Conservation (phyloP, 345 rosid species). For the Hypericum androsaemum region DNA sequence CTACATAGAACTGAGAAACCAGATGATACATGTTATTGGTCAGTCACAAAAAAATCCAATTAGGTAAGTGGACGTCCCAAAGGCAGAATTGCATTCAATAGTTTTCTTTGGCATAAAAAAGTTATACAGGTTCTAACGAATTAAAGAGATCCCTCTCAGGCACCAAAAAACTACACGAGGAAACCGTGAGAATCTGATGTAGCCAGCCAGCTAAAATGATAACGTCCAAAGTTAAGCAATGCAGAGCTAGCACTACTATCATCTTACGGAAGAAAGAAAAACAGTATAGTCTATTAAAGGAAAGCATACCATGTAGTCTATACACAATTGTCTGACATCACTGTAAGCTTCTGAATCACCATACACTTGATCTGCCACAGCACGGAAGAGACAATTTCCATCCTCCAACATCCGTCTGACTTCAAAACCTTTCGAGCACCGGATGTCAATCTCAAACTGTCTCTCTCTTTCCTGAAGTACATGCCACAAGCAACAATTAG, state of each 20-base stretch:
- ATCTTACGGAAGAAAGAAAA: conserved; percentile 2
- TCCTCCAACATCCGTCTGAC: conserved; percentile 93
- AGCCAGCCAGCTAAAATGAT: too few species aligned
- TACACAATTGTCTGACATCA: conserved; percentile 79
- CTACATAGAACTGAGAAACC: too few species aligned
- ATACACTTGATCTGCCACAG: conserved; percentile 96
- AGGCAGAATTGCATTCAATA: too few species aligned
- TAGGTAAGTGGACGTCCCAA: too few species aligned
- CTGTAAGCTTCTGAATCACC: conserved; percentile 87
- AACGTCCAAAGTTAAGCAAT: background rate
- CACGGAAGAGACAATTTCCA: conserved; percentile 97
- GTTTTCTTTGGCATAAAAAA: too few species aligned
- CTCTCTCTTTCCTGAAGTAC: conserved; percentile 75
- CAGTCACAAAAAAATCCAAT: too few species aligned
- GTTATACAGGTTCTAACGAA: too few species aligned
- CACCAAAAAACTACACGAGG: too few species aligned
- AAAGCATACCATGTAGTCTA: conserved; percentile 80
- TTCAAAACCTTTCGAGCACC: conserved; percentile 65
- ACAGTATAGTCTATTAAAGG: background rate
- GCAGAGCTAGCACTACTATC: background rate
- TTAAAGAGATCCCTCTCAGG: too few species aligned
- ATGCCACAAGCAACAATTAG: conserved; percentile 6
- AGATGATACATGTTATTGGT: too few species aligned
- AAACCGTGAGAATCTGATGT: too few species aligned
- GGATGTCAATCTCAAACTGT: conserved; percentile 80